These are phyloP conservation scores for Tricholoma sp. DNA, from an alignment of 768 basidiomycete species.

Conservation along the genomic window DNA sequence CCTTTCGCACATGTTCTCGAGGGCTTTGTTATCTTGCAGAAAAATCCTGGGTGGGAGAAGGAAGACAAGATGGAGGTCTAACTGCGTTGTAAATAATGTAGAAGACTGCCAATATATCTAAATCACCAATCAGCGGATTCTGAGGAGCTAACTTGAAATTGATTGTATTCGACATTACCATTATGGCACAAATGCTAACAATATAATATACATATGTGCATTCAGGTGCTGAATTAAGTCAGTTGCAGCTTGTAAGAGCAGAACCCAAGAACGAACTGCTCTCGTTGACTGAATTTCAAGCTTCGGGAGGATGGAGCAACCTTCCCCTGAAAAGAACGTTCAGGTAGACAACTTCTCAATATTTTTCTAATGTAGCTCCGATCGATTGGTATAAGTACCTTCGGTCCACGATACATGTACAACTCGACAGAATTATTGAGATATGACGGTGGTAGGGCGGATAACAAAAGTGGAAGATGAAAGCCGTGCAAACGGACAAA, in stretches of 20 bases:
- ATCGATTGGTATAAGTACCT: background rate
- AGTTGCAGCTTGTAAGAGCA: too few species aligned
- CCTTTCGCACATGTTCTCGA: conserved; percentile 88
- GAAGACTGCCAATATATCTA: background rate
- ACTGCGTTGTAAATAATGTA: conserved; percentile 7
- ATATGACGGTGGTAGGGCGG: background rate
- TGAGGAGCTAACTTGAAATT: too few species aligned
- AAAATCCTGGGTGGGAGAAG: conserved; percentile 87
- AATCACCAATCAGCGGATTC: too few species aligned
- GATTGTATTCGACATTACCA: too few species aligned
- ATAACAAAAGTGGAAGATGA: background rate
- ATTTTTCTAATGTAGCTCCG: background rate
- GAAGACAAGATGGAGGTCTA: conserved; percentile 84
- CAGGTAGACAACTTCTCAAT: background rate
- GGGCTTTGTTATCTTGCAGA: conserved; percentile 87
- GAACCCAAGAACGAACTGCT: background rate
- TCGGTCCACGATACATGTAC: background rate
- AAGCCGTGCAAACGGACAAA: background rate
- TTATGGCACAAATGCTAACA: too few species aligned
- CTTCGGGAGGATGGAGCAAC: too few species aligned
- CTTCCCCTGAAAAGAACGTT: too few species aligned
- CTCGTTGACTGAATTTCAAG: too few species aligned
- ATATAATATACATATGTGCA: too few species aligned
- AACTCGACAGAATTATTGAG: background rate
- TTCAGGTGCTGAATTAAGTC: too few species aligned